Evolutionary conservation across 1,284 basidiomycete species (phyloP), one percentile per base, ranked within the genome.

Genomic region (Phellinidium pouzarii): DNA sequence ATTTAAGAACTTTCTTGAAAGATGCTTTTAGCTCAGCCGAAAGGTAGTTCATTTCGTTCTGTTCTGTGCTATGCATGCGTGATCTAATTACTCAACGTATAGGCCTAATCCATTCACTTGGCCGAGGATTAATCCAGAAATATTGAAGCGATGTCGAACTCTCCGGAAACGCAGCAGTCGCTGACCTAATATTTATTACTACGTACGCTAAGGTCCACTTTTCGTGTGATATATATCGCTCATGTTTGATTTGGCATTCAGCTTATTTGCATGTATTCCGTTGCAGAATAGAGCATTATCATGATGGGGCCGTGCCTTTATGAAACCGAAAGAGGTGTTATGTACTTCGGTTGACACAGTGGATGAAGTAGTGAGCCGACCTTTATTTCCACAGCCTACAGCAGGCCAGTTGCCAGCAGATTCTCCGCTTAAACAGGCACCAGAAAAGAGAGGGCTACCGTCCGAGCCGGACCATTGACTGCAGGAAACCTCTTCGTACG

Each of bases 61-160:
- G 14, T 52, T 9, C 22, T 27, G 27, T 9, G 14, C 27, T n/a
- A n/a, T n/a, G n/a, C n/a, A n/a, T n/a, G n/a, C n/a, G n/a, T n/a
- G 38, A 25, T 12, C 48, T 37, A 17, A 26, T 47, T 34, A 25
- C 48, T 19, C 6, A 20, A 4, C 17, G 3, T 45, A 5, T 50
- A 26, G 43, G 52, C 66, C 61, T 11, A 48, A 49, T 7, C 59
- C 58, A 34, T 71, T 66, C 52, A 55, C 52, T 23, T 75, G 73
- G 74, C 70, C 73, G 4, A 71, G 68, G 55, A 58, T 77, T 12
- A 75, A 74, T 58, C 69, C 71, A 9, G 47, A 9, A 4, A 58
- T 74, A 49, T 55, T 75, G 26, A 60, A 57, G 44, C 60, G 38
- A 23, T 54, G 53, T 31, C 40, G 42, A 36, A 22, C 48, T 29